Evolutionary conservation across 1,284 basidiomycete species (phyloP), one percentile per base, ranked within the genome.

Genomic region (Phellopilus nigrolimitatus): DNA sequence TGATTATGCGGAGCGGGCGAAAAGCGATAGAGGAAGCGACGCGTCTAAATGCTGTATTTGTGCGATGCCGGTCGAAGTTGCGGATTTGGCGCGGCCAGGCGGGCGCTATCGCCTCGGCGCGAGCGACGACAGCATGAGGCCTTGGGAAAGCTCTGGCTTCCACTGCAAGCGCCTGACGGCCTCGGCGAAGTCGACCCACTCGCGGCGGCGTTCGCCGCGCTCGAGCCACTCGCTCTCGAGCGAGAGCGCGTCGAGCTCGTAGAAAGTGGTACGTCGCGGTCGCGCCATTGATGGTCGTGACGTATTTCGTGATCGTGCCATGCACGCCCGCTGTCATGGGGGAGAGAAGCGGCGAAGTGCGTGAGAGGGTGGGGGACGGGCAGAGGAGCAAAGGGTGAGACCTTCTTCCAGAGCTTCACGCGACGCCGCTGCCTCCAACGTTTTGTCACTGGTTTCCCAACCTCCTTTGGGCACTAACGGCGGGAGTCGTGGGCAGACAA

Each of bases 351-450:
- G 53, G 42, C 48, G 62, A 61, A 64, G 66, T 60, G 64, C 68
- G 72, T 67, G 72, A 73, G 76, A 73, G 62, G 69, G 68, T 79
- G 77, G 76, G 76, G 74, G 75, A 84, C 80, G 80, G 73, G 77
- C 68, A 82, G 74, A 84, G 76, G 79, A 80, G 79, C 75, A 81
- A 81, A 79, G 74, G 80, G 80, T 82, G 80, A 80, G 84, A 91
- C 88, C 88, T 90, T 91, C 88, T 88, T 91, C 88, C 69, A 85
- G 75, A 71, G 88, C 88, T 81, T 91, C 88, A 68, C 88, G 80
- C 64, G 80, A 84, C 70, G 88, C 88, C 67, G 88, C 88, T 70
- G 80, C 82, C 75, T 89, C 86, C 63, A 91, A 71, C 68, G 74
- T 75, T 61, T 75, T 79, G 77, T 91, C 88, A 55, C 82, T 75